These are phyloP conservation scores for Debaryomyces hansenii DNA, from an alignment of 805 yeast genomes.

Conservation along the genomic window DNA sequence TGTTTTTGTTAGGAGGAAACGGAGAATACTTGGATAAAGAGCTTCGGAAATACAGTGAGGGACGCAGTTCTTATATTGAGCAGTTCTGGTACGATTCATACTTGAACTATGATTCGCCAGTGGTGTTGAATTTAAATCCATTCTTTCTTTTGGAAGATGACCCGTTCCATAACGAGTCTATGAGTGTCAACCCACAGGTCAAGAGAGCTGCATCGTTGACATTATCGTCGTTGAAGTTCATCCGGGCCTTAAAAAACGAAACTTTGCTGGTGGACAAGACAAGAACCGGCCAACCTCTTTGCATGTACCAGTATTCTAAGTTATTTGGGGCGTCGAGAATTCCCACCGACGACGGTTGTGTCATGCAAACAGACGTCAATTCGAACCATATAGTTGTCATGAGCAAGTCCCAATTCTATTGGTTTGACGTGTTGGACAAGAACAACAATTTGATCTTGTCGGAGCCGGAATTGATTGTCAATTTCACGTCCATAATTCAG, in stretches of 20 bases:
- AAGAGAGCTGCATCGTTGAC: conserved; percentile 81
- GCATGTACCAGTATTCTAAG: conserved; percentile 90
- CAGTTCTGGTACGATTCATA: conserved; percentile 95
- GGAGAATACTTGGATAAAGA: conserved; percentile 64
- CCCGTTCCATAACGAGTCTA: conserved; percentile 66
- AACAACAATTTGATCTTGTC: conserved; percentile 69
- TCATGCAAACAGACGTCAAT: conserved; percentile 74
- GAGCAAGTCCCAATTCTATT: conserved; percentile 85
- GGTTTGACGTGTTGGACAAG: conserved; percentile 88
- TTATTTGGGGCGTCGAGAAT: conserved; percentile 86
- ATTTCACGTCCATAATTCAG: conserved; percentile 70
- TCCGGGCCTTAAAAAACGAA: conserved; percentile 73
- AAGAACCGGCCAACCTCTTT: conserved; percentile 61
- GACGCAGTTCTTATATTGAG: conserved; percentile 80
- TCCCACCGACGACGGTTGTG: conserved; percentile 78
- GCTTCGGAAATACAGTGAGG: conserved; percentile 58
- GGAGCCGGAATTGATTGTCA: conserved; percentile 72
- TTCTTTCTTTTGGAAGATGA: conserved; percentile 89
- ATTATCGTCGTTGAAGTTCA: conserved; percentile 73
- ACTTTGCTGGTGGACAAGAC: conserved; percentile 71
- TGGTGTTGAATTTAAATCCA: conserved; percentile 89
- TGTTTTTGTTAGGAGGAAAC: conserved; percentile 50
- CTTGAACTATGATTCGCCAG: conserved; percentile 82
- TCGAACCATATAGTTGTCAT: conserved; percentile 81
- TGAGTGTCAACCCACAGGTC: conserved; percentile 54